Conservation (phyloP, 768 basidiomycete genomes). For the Collybiopsis confluens region DNA sequence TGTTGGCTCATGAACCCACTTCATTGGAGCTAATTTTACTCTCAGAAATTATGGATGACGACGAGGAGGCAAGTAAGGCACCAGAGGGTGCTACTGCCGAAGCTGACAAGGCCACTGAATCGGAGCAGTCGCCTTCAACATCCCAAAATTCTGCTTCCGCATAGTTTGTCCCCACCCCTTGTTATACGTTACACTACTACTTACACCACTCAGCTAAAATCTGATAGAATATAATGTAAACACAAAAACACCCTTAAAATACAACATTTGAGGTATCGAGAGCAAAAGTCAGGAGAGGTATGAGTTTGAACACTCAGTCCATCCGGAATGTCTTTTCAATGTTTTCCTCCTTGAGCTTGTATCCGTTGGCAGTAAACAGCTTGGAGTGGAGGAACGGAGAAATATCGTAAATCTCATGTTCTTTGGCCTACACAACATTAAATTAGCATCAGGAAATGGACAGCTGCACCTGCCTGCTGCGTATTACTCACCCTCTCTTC, state of each 20-base stretch:
- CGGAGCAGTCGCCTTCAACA: not conserved
- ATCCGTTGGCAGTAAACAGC: constrained; percentile 86
- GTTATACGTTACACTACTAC: not conserved
- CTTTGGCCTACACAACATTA: constrained; percentile 66
- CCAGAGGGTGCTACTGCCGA: constrained; percentile 1
- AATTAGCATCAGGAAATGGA: constrained; percentile 4
- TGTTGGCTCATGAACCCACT: not conserved
- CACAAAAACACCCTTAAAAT: constrained; percentile 3
- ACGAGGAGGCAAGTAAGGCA: constrained; percentile 43
- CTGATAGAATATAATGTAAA: constrained; percentile 9
- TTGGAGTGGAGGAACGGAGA: constrained; percentile 81
- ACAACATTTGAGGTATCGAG: constrained; percentile 2
- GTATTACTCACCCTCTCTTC: constrained; percentile 69
- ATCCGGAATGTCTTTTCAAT: constrained; percentile 75
- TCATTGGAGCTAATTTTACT: not conserved
- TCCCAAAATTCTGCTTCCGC: not conserved
- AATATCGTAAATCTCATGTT: constrained; percentile 93
- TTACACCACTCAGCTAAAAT: constrained; percentile 2
- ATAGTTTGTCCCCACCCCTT: not conserved
- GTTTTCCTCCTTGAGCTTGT: constrained; percentile 58
- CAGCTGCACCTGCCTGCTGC: no score
- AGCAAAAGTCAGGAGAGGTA: constrained; percentile 16
- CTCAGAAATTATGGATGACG: constrained; percentile 67
- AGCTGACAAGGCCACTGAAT: not conserved
- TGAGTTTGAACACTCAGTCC: no score